Base-by-base conservation (phyloP, 2,329 filamentous ascomycete species). In the Phyllosticta ampelicida region DNA sequence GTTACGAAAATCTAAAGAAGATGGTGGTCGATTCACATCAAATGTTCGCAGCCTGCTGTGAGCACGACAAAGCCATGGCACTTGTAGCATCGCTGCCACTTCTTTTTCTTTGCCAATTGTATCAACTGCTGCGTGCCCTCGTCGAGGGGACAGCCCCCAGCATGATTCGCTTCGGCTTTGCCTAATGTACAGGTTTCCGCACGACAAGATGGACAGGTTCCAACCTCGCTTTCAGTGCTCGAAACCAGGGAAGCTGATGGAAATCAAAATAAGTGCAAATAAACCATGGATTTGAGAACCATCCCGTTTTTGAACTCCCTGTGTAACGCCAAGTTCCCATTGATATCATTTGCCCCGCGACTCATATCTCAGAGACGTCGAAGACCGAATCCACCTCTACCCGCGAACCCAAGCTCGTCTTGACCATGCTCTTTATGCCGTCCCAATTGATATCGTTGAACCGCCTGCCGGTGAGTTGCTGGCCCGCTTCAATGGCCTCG, bases 51-150 rank as follows among this genome's bases (percentile, higher is more conserved):
- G 0, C 83, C 84, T 53, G 79, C 75, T 0, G 75, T 74, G 48
- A 84, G 75, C 68, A 86, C 84, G 29, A 89, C 83, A 59, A 89
- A 71, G 5, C 77, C 20, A 1, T 49, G n/a, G 36, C 86, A 90
- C 61, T 81, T 81, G 68, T 83, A 84, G 66, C 86, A 90, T 55
- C 85, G 75, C 65, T 81, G 78, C 82, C 85, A 87, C 16, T 81
- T 81, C 48, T 78, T 77, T 59, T 74, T 76, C 62, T 83, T 81
- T 5, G 83, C 84, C 66, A 85, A 79, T 60, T 80, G 78, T 48
- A 87, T 72, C 8, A 86, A 79, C 1, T 78, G 77, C 53, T 60
- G 59, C 2, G 50, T 49, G 16, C 13, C 49, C 16, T 55, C 48
- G 9, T 61, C 60, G 1, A 44, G 3, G 1, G 53, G 60, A 30